Conservation (phyloP, 768 basidiomycete genomes). For the Galerina sulciceps region DNA sequence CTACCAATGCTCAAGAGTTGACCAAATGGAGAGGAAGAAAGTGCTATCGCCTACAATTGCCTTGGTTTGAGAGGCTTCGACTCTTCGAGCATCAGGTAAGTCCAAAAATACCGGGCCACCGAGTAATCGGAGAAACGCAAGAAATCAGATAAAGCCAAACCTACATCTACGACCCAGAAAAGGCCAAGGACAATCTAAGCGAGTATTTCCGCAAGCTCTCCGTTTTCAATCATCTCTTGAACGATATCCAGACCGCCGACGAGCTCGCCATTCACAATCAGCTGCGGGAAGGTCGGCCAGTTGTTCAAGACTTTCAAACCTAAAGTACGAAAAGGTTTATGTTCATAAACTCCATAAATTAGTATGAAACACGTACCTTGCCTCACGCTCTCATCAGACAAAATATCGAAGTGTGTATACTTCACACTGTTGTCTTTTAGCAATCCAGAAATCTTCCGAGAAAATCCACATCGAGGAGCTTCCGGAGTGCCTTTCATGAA, state of each 20-base stretch:
- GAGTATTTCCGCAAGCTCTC: conserved; percentile 67
- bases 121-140: neutral
- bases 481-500: conserved; percentile 92
- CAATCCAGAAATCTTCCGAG: conserved; percentile 71
- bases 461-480: conserved; percentile 84
- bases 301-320: conserved; percentile 80
- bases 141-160: conserved; percentile 10
- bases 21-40: too few species aligned
- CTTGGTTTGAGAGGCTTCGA: too few species aligned
- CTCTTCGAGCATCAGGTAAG: neutral
- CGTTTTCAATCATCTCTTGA: conserved; percentile 82
- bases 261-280: conserved; percentile 88
- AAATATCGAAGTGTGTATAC: conserved; percentile 84
- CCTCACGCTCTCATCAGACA: conserved; percentile 79
- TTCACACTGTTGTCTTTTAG: conserved; percentile 65
- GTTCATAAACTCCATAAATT: neutral
- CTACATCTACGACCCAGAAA: conserved; percentile 3
- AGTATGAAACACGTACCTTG: conserved; percentile 57
- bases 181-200: conserved; percentile 15
- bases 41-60: too few species aligned
- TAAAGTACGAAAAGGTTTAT: conserved; percentile 20
- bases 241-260: conserved; percentile 96
- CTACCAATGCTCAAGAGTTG: too few species aligned
- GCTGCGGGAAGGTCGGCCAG: conserved; percentile 90
- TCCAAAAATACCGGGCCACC: neutral